These are phyloP conservation scores for Osmozyma mogii DNA, from an alignment of 805 yeast genomes.

Conservation along the genomic window DNA sequence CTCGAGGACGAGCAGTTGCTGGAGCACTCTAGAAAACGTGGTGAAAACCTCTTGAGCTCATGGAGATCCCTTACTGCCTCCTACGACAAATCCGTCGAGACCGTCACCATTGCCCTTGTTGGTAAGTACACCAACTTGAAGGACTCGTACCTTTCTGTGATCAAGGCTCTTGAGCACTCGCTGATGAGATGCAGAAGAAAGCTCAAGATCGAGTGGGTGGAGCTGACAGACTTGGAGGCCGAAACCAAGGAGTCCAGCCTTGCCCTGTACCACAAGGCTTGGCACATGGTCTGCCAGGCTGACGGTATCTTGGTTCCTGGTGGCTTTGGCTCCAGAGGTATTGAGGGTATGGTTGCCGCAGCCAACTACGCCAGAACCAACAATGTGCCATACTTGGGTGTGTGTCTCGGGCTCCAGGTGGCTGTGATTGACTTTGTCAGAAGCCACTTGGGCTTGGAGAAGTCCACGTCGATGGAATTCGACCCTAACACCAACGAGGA, in stretches of 20 bases:
- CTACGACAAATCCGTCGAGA: constrained; percentile 77
- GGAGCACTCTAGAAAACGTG: constrained; percentile 49
- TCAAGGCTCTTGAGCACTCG: constrained; percentile 91
- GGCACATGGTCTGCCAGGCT: constrained; percentile 89
- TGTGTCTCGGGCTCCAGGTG: constrained; percentile 94
- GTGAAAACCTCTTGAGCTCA: constrained; percentile 58
- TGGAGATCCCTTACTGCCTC: constrained; percentile 78
- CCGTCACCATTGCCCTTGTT: constrained; percentile 90
- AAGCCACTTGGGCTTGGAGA: constrained; percentile 58
- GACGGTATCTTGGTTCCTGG: constrained; percentile 98
- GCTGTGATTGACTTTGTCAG: constrained; percentile 93
- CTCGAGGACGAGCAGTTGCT: constrained; percentile 39
- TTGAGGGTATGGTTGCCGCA: constrained; percentile 96
- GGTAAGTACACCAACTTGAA: constrained; percentile 96
- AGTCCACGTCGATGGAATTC: constrained; percentile 80
- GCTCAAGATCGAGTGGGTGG: constrained; percentile 92
- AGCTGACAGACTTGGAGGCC: constrained; percentile 82
- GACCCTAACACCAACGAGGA: constrained; percentile 52
- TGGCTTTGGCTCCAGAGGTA: constrained; percentile 96
- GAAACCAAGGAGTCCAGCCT: constrained; percentile 56
- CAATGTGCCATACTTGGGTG: constrained; percentile 90
- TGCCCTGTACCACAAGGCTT: constrained; percentile 83
- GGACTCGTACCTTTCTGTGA: constrained; percentile 91
- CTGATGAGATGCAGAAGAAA: constrained; percentile 83
- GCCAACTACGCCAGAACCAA: constrained; percentile 98